A percentile compares a stretch with the other conserved stretches of the same genome.
phyloP scores from a whole-genome alignment of 305 asterid genomes.

The Fraxinus floribunda region DNA sequence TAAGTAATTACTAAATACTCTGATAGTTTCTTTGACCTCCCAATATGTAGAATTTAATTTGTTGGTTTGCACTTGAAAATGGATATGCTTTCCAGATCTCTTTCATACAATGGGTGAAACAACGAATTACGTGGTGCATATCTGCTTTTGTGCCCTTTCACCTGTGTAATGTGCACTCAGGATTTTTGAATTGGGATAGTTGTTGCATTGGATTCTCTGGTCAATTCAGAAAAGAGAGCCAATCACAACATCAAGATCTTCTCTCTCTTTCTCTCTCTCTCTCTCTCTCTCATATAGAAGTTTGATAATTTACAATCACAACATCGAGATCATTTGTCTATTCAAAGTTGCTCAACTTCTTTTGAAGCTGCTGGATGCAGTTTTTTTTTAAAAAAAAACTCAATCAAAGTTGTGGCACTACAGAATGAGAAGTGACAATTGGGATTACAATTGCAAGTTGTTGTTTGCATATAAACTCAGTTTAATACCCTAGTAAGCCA shows the following conservation, averaged over 20 bases:
- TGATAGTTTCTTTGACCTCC: background rate
- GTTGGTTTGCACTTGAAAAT: background rate
- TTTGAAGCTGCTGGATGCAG: constrained; percentile 14
- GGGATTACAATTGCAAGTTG: background rate
- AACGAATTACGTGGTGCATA: background rate
- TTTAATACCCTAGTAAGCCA: background rate
- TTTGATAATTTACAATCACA: background rate
- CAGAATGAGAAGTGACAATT: background rate
- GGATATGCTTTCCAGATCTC: background rate
- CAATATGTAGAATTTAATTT: background rate
- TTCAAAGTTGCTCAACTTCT: constrained; percentile 18
- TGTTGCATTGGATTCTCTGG: background rate
- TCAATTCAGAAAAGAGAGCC: background rate
- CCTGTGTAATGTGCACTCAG: background rate
- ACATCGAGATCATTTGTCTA: background rate
- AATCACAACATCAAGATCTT: background rate
- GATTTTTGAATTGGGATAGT: background rate
- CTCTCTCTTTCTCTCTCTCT: background rate
- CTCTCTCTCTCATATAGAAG: background rate
- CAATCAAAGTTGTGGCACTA: background rate
- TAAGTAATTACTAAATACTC: background rate
- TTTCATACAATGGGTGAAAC: background rate
- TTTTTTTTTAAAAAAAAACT: background rate
- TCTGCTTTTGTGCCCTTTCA: background rate
- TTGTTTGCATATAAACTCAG: background rate